A percentile compares a stretch with the other conserved stretches of the same genome.
These are phyloP conservation scores for Vitis hybrid DNA, from an alignment of 177 flowering plant genomes.

Conservation along the genomic window DNA sequence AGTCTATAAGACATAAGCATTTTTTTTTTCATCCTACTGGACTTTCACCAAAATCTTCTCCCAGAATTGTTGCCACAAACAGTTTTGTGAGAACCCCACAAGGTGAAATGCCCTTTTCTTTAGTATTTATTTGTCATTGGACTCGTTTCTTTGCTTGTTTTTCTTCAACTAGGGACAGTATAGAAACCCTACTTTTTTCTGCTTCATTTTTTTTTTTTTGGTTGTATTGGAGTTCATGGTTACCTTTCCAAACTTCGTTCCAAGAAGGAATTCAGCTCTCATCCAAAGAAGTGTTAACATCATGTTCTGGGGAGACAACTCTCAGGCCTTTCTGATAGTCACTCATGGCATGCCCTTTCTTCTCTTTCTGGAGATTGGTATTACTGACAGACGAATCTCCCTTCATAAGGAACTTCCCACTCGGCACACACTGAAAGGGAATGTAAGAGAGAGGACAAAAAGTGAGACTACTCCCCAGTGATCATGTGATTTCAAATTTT, in stretches of 20 bases:
- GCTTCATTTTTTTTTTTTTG: background rate
- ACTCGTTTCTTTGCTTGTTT: background rate
- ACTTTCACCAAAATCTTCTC: no score
- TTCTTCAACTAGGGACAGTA: background rate
- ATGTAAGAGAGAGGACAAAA: background rate
- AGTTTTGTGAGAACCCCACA: background rate
- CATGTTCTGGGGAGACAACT: slow-evolving; percentile 1
- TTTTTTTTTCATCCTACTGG: no score
- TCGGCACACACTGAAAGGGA: slow-evolving; percentile 19
- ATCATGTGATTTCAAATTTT: background rate
- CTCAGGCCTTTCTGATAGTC: slow-evolving; percentile 9
- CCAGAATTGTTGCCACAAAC: no score
- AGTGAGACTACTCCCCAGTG: background rate
- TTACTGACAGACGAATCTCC: background rate
- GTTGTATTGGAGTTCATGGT: background rate
- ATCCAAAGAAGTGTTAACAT: slow-evolving; percentile 5
- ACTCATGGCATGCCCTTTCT: slow-evolving; percentile 1
- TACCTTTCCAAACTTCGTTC: background rate
- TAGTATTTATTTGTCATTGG: background rate
- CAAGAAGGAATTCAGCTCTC: slow-evolving; percentile 9
- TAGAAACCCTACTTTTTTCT: background rate
- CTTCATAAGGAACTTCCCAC: background rate
- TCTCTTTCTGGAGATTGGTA: background rate
- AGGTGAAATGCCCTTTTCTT: background rate
- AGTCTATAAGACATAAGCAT: no score